Base-by-base conservation (phyloP, 106 monocot species). In the Dioscorea zingiberensis region DNA sequence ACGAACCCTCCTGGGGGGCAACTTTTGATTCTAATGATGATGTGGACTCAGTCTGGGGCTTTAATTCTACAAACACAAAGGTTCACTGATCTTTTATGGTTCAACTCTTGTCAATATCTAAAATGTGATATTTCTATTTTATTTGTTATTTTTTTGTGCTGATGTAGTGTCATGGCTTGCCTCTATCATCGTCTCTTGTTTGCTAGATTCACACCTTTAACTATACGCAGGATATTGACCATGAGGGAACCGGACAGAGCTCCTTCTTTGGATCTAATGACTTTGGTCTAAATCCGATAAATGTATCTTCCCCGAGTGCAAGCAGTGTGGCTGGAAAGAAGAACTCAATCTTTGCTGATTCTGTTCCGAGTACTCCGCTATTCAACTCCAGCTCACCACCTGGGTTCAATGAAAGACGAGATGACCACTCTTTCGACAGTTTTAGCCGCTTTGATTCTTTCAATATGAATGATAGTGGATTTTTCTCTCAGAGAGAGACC, bases 1-100 rank as follows among this genome's bases (percentile, higher is more conserved):
- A 92, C 77, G 92, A 88, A 51, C 53, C 78, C 22, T 56, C 75
- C 6, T 89, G 92, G 97, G 87, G 77, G 46, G 68, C 75, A 70
- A 75, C 60, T 75, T 98, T 88, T 71, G 88, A 88, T 53, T 44
- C 70, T 53, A 71, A 58, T 68, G 92, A 98, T 77, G 97, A 98
- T 69, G 32, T 73, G 16, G 97, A 92, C 9, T 92, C 97, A 6
- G 66, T 98, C 47, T 98, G 92, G 92, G 94, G 91, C 17, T 85
- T 88, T 62, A 82, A 59, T 73, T 28, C 88, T 38, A 69, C 71
- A 53, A 66, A 71, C 19, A 56, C 66, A 27, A 77, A 69, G 84
- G 87, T 83, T 55, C 23, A 21, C 44, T 32, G 17, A 19, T 63
- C 14, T 1, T 29, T 38, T 44, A 25, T 27, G 10, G 17, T 60